phyloP scores from a whole-genome alignment of 1,284 basidiomycete genomes.

The Trametes hirsuta region DNA sequence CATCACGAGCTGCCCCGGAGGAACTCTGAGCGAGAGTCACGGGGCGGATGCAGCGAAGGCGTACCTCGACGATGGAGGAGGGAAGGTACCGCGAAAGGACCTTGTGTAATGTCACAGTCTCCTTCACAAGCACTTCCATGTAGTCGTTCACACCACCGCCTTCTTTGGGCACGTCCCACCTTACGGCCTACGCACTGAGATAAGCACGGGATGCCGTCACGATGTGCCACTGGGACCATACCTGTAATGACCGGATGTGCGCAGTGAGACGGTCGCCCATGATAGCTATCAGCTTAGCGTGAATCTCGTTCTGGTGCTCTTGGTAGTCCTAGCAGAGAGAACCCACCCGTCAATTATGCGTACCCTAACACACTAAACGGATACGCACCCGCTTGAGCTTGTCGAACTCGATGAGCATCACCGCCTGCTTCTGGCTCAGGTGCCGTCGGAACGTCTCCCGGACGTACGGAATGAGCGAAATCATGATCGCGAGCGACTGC shows the following conservation, averaged over 20 bases:
- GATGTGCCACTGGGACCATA: slow-evolving; percentile 30
- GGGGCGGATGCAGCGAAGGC: slow-evolving; percentile 27
- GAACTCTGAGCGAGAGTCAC: not conserved
- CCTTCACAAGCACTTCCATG: slow-evolving; percentile 91
- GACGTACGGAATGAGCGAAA: slow-evolving; percentile 95
- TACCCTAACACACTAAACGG: not conserved
- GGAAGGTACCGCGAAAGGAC: slow-evolving; percentile 92
- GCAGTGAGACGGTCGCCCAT: slow-evolving; percentile 94
- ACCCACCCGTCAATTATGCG: not conserved
- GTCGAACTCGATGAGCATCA: slow-evolving; percentile 98
- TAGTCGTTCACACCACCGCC: slow-evolving; percentile 75
- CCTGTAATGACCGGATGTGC: slow-evolving; percentile 82
- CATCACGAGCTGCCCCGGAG: slow-evolving; percentile 74
- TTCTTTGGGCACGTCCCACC: slow-evolving; percentile 71
- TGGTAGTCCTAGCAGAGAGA: slow-evolving; percentile 78
- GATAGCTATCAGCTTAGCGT: slow-evolving; percentile 96
- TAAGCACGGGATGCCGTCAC: not conserved
- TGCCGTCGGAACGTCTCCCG: slow-evolving; percentile 94
- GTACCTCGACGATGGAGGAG: slow-evolving; percentile 77
- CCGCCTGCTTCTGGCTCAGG: slow-evolving; percentile 89
- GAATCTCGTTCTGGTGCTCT: slow-evolving; percentile 99
- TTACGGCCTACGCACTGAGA: slow-evolving; percentile 53
- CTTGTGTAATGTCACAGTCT: slow-evolving; percentile 95
- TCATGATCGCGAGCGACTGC: slow-evolving; percentile 92
- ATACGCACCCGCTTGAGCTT: slow-evolving; percentile 87